A percentile compares a stretch with the other conserved stretches of the same genome.
These are phyloP conservation scores for Polyporus arcularius DNA, from an alignment of 768 basidiomycete species.

Conservation along the genomic window DNA sequence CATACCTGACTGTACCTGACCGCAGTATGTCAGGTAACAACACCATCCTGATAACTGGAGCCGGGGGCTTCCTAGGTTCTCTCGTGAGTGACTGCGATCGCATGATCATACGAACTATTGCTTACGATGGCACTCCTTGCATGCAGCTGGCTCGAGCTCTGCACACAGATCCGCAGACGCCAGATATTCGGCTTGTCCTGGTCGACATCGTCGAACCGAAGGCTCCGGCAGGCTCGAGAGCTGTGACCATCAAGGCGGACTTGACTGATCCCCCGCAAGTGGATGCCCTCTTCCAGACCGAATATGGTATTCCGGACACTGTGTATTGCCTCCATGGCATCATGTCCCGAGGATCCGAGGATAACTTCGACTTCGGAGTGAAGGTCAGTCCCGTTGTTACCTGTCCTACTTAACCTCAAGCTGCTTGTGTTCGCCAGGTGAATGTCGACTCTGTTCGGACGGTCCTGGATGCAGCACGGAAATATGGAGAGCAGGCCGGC, in stretches of 20 bases:
- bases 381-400: conserved; percentile 33
- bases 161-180: conserved; percentile 32
- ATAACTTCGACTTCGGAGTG: conserved; percentile 58
- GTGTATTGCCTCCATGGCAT: conserved; percentile 57
- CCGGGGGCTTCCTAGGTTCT: conserved; percentile 42
- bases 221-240: conserved; percentile 32
- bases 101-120: neutral
- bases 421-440: conserved; percentile 33
- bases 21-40: conserved; percentile 19
- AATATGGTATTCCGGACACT: conserved; percentile 42
- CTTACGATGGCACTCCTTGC: neutral
- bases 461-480: conserved; percentile 41
- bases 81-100: conserved; percentile 31
- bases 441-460: conserved; percentile 58
- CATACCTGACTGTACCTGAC: neutral
- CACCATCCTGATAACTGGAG: conserved; percentile 47
- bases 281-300: conserved; percentile 40
- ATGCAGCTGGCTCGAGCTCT: conserved; percentile 40
- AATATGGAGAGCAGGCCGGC: conserved; percentile 23
- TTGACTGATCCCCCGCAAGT: conserved; percentile 39
- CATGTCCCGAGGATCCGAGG: conserved; percentile 64
- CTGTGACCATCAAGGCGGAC: conserved; percentile 41
- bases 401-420: no score
- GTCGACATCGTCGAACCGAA: conserved; percentile 49
- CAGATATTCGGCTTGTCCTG: conserved; percentile 49